These are phyloP conservation scores for Silybum marianum DNA, from an alignment of 129 eudicot species.

Conservation along the genomic window DNA sequence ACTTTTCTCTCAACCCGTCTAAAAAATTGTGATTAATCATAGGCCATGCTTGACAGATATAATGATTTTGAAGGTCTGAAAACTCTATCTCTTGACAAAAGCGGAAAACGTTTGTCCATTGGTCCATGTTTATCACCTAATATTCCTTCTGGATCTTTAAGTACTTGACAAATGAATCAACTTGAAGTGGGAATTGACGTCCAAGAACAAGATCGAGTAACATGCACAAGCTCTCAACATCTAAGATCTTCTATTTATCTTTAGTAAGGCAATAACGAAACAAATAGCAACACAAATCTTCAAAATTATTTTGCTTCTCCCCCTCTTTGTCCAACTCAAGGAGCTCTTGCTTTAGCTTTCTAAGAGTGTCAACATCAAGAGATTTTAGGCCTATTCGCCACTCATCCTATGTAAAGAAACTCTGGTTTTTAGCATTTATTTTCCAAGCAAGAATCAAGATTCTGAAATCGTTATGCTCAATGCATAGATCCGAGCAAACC, in stretches of 20 bases:
- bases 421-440: no score
- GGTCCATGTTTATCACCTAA: conserved; percentile 83
- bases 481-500: no score
- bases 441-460: no score
- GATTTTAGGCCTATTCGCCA: conserved; percentile 72
- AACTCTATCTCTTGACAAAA: conserved; percentile 86
- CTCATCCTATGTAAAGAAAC: conserved; percentile 55
- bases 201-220: conserved; percentile 68
- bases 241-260: conserved; percentile 79
- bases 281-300: conserved; percentile 56
- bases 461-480: no score
- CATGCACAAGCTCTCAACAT: conserved; percentile 62
- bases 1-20: conserved; percentile 67
- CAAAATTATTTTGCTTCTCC: conserved; percentile 51
- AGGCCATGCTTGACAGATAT: conserved; percentile 75
- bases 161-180: conserved; percentile 55
- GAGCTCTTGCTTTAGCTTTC: conserved; percentile 59
- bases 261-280: conserved; percentile 79
- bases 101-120: conserved; percentile 74
- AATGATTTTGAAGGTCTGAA: conserved; percentile 67
- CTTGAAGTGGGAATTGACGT: conserved; percentile 52
- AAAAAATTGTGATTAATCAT: conserved; percentile 76
- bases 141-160: conserved; percentile 76
- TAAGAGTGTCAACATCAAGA: conserved; percentile 57
- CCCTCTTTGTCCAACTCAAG: conserved; percentile 76